Percentiles rank a stretch among this genome's conserved stretches.
phyloP scores from a whole-genome alignment of 2,329 filamentous ascomycete species.

The Lecanicillium sp. region DNA sequence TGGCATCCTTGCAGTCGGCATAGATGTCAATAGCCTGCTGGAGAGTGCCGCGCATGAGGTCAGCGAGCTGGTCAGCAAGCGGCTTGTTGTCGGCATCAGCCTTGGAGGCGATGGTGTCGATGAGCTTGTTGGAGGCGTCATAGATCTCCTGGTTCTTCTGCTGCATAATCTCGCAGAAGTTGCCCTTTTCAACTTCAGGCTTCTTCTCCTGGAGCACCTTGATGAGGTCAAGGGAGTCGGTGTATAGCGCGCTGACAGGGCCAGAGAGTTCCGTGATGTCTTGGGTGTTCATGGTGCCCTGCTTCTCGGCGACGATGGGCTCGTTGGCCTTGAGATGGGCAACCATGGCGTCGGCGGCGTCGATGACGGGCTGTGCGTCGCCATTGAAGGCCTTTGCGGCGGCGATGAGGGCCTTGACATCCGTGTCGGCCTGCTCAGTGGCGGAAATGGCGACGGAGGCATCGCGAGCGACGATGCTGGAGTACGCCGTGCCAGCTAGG shows the following conservation, averaged over 20 bases:
- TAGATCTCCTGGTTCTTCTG: background rate
- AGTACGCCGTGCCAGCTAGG: background rate
- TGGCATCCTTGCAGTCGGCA: slow-evolving; percentile 2
- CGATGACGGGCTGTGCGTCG: background rate
- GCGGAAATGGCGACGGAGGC: background rate
- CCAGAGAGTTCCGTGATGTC: background rate
- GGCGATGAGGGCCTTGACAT: background rate
- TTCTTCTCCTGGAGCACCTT: background rate
- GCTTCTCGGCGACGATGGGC: background rate
- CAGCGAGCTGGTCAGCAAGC: background rate
- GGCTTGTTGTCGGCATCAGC: background rate
- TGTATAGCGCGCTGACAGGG: background rate
- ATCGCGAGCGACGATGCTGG: background rate
- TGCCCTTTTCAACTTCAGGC: slow-evolving; percentile 1
- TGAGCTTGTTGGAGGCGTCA: background rate
- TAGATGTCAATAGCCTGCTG: background rate
- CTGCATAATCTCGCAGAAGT: background rate
- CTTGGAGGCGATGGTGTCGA: slow-evolving; percentile 1
- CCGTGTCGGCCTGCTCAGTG: background rate
- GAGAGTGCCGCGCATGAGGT: background rate
- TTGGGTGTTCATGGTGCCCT: background rate
- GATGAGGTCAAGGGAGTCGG: background rate
- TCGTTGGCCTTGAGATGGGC: background rate
- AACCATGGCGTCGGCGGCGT: background rate
- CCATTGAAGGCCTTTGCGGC: background rate